Percentiles rank a stretch among this genome's conserved stretches.
Evolutionary conservation across 2,329 filamentous ascomycete genomes (phyloP).

Genomic region (Fusarium citri): DNA sequence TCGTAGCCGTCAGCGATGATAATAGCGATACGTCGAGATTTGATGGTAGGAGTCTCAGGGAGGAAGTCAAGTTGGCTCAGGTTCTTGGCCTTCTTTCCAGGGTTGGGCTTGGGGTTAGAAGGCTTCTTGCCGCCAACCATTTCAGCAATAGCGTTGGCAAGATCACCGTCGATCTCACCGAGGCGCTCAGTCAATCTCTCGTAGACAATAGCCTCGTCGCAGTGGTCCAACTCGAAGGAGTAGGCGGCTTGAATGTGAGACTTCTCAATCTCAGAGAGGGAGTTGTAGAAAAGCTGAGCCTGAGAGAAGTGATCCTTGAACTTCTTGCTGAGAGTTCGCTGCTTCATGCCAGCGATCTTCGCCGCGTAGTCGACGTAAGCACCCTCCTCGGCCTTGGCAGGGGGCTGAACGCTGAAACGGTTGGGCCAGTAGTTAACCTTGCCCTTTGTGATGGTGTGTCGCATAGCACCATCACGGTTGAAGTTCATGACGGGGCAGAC

Average conservation of each 20-base stretch:
- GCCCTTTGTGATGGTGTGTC: slow-evolving; percentile 77
- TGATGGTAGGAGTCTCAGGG: slow-evolving; percentile 73
- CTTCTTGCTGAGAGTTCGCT: slow-evolving; percentile 75
- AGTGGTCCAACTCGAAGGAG: slow-evolving; percentile 83
- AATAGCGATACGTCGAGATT: slow-evolving; percentile 77
- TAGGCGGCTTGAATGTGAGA: slow-evolving; percentile 77
- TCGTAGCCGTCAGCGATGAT: slow-evolving; percentile 85
- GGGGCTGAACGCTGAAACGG: slow-evolving; percentile 72
- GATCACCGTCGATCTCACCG: slow-evolving; percentile 75
- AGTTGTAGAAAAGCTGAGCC: slow-evolving; percentile 87
- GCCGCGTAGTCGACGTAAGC: slow-evolving; percentile 74
- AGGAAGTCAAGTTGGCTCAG: slow-evolving; percentile 77
- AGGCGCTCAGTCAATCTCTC: slow-evolving; percentile 75
- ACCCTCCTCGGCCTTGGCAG: slow-evolving; percentile 70
- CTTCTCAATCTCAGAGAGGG: slow-evolving; percentile 74
- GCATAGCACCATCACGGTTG: slow-evolving; percentile 78
- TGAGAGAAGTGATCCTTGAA: slow-evolving; percentile 83
- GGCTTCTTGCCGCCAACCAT: slow-evolving; percentile 75
- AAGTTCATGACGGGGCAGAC: slow-evolving; percentile 81
- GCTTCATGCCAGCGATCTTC: slow-evolving; percentile 76
- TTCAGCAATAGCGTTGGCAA: slow-evolving; percentile 76
- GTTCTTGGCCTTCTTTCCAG: slow-evolving; percentile 73
- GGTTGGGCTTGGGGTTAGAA: slow-evolving; percentile 67
- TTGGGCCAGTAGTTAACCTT: slow-evolving; percentile 74
- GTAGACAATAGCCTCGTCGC: slow-evolving; percentile 82